Evolutionary conservation across 2,329 filamentous ascomycete genomes (phyloP).

Genomic region (Fusarium subglutinans): DNA sequence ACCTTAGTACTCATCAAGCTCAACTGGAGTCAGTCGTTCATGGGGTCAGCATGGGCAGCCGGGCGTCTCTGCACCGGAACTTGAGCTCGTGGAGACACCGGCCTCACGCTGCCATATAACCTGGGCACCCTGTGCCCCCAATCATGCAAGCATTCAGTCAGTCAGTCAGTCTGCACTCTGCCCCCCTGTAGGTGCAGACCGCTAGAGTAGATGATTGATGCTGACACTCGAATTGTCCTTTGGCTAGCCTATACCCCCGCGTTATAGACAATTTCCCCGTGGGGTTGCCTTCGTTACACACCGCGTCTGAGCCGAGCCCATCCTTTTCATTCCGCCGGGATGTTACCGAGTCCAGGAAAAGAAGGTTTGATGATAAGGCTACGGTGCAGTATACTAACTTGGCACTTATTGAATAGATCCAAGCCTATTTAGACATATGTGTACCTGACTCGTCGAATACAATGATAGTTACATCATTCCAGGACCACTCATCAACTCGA

Average conservation of each 20-base stretch:
- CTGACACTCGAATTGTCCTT: conserved; percentile 18
- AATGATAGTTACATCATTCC: background rate
- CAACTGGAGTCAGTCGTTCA: background rate
- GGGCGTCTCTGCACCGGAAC: conserved; percentile 9
- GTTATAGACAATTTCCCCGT: conserved; percentile 29
- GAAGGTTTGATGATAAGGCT: conserved; percentile 10
- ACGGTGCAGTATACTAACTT: background rate
- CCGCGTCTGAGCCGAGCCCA: conserved; percentile 32
- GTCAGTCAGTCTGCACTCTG: background rate
- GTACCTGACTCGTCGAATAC: conserved; percentile 13
- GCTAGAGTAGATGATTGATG: conserved; percentile 11
- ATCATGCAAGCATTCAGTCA: conserved; percentile 2
- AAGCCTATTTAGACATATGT: background rate
- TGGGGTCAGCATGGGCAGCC: conserved; percentile 25
- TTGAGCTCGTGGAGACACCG: conserved; percentile 24
- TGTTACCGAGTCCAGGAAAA: conserved; percentile 12
- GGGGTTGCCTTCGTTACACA: conserved; percentile 9
- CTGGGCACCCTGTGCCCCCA: background rate
- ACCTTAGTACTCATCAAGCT: background rate
- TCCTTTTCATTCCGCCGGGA: conserved; percentile 19
- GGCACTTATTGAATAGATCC: background rate
- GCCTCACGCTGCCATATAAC: background rate
- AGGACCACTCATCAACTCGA: background rate
- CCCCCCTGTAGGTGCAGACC: conserved; percentile 23
- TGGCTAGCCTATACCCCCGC: conserved; percentile 18